phyloP scores from a whole-genome alignment of 179 eudicot species.

The Kewa caespitosa region DNA sequence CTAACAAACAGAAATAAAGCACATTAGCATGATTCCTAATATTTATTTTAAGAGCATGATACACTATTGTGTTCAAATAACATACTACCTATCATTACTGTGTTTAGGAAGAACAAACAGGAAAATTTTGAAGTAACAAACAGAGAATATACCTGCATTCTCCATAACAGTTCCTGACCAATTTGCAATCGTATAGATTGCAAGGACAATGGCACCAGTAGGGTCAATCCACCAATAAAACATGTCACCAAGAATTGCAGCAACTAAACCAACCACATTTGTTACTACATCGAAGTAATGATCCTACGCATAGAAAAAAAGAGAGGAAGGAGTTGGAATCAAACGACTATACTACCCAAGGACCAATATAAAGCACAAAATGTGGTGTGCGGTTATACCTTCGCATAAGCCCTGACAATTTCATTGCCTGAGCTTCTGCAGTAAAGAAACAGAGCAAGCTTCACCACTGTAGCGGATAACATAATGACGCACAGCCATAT shows the following conservation, averaged over 20 bases:
- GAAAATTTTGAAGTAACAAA: background rate
- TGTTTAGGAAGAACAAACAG: background rate
- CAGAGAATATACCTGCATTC: constrained; percentile 65
- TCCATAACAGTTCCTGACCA: constrained; percentile 92
- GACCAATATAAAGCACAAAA: background rate
- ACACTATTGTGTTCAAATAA: background rate
- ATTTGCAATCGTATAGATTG: constrained; percentile 55
- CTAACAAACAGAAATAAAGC: constrained; percentile 39
- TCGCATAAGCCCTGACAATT: constrained; percentile 92
- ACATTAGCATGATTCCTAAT: background rate
- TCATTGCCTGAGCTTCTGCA: constrained; percentile 76
- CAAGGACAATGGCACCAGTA: constrained; percentile 72
- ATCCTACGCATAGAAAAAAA: constrained; percentile 43
- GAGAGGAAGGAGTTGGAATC: background rate
- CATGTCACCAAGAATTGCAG: constrained; percentile 87
- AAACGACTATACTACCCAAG: background rate
- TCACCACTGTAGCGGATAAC: constrained; percentile 71
- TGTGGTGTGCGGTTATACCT: constrained; percentile 41
- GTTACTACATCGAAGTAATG: constrained; percentile 95
- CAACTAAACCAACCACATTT: constrained; percentile 80
- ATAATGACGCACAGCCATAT: constrained; percentile 76
- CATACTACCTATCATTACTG: too few species aligned
- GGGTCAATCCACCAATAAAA: constrained; percentile 97
- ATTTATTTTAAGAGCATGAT: background rate
- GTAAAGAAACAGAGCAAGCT: constrained; percentile 71